Evolutionary conservation across 169 alveolate species (phyloP).

Genomic region (Miamiensis avidus): DNA sequence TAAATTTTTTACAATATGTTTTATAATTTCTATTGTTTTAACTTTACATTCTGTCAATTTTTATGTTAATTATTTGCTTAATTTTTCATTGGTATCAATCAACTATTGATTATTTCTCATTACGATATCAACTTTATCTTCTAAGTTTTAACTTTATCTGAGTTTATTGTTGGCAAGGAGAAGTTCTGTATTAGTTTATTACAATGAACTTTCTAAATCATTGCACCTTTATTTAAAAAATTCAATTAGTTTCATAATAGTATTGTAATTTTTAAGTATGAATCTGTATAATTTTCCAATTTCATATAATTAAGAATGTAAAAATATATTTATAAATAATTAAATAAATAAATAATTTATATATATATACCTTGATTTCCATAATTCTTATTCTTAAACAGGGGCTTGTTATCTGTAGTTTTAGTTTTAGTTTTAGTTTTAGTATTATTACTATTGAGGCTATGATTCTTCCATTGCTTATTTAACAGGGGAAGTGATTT

Average conservation of each 20-base stretch:
- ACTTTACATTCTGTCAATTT: conserved; percentile 2
- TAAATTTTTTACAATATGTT: no score
- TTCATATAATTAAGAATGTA: not conserved
- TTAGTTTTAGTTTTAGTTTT: not conserved
- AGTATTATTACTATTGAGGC: not conserved
- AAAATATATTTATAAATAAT: no score
- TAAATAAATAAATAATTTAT: no score
- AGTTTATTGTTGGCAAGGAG: not conserved
- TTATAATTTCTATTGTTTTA: no score
- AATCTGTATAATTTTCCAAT: no score
- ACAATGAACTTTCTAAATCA: not conserved
- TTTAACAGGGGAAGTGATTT: not conserved
- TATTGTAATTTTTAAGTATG: no score
- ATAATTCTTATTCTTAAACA: not conserved
- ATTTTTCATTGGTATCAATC: not conserved
- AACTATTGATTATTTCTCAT: not conserved
- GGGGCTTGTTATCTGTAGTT: no score
- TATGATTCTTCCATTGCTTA: not conserved
- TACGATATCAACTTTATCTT: not conserved
- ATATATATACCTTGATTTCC: not conserved
- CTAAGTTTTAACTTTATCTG: not conserved
- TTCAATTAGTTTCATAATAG: no score
- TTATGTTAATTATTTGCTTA: conserved; percentile 7
- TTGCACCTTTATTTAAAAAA: not conserved
- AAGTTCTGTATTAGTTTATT: not conserved